phyloP scores from a whole-genome alignment of 768 basidiomycete genomes.

The Tylopilus intermedius region DNA sequence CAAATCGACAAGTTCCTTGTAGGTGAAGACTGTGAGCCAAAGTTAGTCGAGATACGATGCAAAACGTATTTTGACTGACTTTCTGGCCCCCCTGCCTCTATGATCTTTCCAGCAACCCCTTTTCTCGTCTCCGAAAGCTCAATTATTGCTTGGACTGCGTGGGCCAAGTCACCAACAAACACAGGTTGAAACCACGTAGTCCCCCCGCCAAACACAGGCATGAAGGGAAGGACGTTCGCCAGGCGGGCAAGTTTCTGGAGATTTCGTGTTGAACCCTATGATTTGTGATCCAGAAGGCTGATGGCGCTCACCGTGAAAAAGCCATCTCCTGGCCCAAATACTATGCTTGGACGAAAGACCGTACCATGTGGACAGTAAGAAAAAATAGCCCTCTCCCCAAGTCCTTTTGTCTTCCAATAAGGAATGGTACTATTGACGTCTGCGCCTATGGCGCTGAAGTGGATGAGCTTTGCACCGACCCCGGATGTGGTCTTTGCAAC shows the following conservation, averaged over 20 bases:
- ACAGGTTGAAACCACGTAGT: slow-evolving; percentile 64
- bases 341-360: slow-evolving; percentile 64
- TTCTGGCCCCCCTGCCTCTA: slow-evolving; percentile 48
- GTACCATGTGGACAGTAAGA: slow-evolving; percentile 46
- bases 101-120: slow-evolving; percentile 38
- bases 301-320: slow-evolving; percentile 59
- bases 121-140: slow-evolving; percentile 35
- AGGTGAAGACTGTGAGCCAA: slow-evolving; percentile 53
- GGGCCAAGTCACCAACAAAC: slow-evolving; percentile 64
- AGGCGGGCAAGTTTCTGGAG: slow-evolving; percentile 58
- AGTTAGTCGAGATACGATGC: slow-evolving; percentile 33
- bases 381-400: slow-evolving; percentile 56
- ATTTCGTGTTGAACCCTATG: background rate
- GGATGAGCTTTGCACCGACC: slow-evolving; percentile 54
- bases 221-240: slow-evolving; percentile 56
- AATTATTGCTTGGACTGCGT: slow-evolving; percentile 53
- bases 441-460: slow-evolving; percentile 76
- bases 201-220: slow-evolving; percentile 78
- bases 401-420: slow-evolving; percentile 58
- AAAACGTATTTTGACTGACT: slow-evolving; percentile 32
- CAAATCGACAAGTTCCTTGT: slow-evolving; percentile 60
- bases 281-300: background rate
- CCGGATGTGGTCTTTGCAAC: slow-evolving; percentile 51
- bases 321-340: slow-evolving; percentile 73
- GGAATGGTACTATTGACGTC: slow-evolving; percentile 50